These are phyloP conservation scores for Hamamelis virginiana DNA, from an alignment of 164 flowering plant genomes.

Conservation along the genomic window DNA sequence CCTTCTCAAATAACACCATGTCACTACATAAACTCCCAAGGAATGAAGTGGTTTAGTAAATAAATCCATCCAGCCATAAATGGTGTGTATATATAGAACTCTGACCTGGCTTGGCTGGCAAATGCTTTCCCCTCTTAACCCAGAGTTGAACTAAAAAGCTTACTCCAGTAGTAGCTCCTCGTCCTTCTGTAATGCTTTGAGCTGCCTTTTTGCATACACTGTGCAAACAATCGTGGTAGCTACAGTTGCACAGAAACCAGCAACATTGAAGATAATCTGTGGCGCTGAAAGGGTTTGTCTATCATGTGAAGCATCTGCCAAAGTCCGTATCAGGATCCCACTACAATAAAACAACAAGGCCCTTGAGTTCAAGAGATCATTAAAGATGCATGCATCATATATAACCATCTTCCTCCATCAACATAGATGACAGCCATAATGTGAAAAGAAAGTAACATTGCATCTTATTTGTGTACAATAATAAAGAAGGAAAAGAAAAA, in stretches of 20 bases:
- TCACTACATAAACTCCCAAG: background rate
- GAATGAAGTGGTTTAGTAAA: constrained; percentile 16
- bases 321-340: constrained; percentile 66
- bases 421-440: background rate
- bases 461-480: background rate
- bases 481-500: too few relatives aligned
- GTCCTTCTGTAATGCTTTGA: constrained; percentile 51
- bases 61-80: constrained; percentile 17
- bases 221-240: constrained; percentile 61
- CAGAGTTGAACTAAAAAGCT: constrained; percentile 2
- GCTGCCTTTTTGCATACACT: constrained; percentile 64
- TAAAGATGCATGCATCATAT: background rate
- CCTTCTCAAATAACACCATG: background rate
- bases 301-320: constrained; percentile 78
- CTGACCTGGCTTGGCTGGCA: constrained; percentile 6
- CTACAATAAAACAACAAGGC: constrained; percentile 36
- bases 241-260: constrained; percentile 59
- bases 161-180: constrained; percentile 48
- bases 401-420: background rate
- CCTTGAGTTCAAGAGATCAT: background rate
- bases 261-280: constrained; percentile 55
- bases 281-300: constrained; percentile 45
- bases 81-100: background rate
- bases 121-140: background rate
- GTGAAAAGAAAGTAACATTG: background rate